phyloP scores from a whole-genome alignment of 2,329 filamentous ascomycete species.

The Bipolaris victoriae region DNA sequence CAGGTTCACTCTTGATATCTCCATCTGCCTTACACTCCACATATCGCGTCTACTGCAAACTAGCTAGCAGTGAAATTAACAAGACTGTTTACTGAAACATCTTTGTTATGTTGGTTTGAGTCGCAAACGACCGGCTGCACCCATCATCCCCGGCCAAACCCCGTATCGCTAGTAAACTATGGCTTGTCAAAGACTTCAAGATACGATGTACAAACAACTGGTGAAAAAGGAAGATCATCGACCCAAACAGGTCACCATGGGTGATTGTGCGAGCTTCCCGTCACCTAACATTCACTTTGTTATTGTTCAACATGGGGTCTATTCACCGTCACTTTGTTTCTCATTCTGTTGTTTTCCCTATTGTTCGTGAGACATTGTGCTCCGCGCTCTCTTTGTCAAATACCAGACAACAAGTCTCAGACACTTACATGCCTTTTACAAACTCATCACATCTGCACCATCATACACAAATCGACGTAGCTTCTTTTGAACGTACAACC shows the following conservation, averaged over 20 bases:
- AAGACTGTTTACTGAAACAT: background rate
- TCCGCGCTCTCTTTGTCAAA: background rate
- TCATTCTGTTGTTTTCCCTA: background rate
- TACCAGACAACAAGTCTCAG: background rate
- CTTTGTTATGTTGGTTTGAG: background rate
- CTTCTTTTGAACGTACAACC: background rate
- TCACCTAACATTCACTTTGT: background rate
- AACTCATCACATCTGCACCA: background rate
- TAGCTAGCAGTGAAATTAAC: background rate
- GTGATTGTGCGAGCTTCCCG: background rate
- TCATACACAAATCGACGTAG: background rate
- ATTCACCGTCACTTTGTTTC: background rate
- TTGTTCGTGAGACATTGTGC: background rate
- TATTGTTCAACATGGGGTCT: background rate
- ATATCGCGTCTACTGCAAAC: background rate
- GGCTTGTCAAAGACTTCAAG: background rate
- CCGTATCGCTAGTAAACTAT: background rate
- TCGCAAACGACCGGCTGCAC: background rate
- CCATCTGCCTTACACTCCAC: background rate
- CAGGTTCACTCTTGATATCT: no score
- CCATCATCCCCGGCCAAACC: background rate
- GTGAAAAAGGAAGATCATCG: background rate
- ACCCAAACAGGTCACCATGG: background rate
- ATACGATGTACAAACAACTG: background rate
- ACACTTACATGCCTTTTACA: background rate